These are phyloP conservation scores for Lachancea sp. DNA, from an alignment of 805 yeast genomes.

Conservation along the genomic window DNA sequence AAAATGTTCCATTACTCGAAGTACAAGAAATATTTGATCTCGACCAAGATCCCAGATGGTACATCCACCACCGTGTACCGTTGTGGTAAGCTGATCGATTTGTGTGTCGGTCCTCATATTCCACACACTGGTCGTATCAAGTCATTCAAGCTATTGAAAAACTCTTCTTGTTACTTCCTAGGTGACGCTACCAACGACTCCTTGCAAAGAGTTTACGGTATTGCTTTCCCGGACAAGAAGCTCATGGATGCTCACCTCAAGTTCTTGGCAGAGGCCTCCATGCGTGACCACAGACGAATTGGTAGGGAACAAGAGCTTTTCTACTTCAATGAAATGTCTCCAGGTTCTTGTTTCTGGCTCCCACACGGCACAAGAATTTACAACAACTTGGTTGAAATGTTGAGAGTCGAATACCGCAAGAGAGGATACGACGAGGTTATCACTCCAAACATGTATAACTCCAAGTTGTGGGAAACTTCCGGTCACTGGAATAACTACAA, in stretches of 20 bases:
- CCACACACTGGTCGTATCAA: constrained; percentile 96
- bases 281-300: constrained; percentile 92
- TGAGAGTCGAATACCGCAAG: constrained; percentile 78
- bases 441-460: constrained; percentile 97
- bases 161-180: constrained; percentile 91
- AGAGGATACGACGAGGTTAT: constrained; percentile 98
- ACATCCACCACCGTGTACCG: constrained; percentile 94
- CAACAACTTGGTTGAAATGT: constrained; percentile 71
- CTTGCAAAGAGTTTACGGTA: constrained; percentile 94
- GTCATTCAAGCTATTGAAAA: constrained; percentile 88
- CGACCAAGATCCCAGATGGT: constrained; percentile 89
- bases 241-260: constrained; percentile 90
- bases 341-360: constrained; percentile 97
- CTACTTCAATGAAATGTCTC: constrained; percentile 92
- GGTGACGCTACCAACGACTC: constrained; percentile 93
- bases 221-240: constrained; percentile 97
- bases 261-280: constrained; percentile 91
- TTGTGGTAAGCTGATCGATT: constrained; percentile 94
- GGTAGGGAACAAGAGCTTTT: constrained; percentile 96
- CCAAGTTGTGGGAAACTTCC: constrained; percentile 96
- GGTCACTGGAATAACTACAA: constrained; percentile 98
- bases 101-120: constrained; percentile 96
- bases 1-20: constrained; percentile 94
- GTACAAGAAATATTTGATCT: constrained; percentile 83
- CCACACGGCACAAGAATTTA: constrained; percentile 99